Base-by-base conservation (phyloP, 148 eudicot genomes). In the Vaccinium macrocarpon region DNA sequence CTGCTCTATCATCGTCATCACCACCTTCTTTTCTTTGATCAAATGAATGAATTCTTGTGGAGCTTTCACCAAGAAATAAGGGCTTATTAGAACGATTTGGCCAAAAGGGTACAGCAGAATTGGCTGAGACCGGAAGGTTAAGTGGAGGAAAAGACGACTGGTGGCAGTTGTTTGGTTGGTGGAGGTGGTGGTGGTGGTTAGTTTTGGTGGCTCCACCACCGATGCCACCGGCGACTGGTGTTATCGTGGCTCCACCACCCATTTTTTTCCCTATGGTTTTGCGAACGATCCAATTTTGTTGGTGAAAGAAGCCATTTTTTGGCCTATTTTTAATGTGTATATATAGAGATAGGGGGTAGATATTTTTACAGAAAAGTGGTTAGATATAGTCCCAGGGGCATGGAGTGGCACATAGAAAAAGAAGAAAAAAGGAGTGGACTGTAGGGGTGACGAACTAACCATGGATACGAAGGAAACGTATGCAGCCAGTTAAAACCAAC, bases 81-180 rank as follows among this genome's bases (percentile, higher is more conserved):
- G 49, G 19, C 27, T 32, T 38, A 13, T 2, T 32, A 16, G 71
- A 1, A 8, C 6, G 8, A 32, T 23, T 15, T 32, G 71, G 27
- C 50, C 15, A 18, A n/a, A 35, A 12, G 27, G 29, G 15, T 80
- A 5, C 25, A 55, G 50, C 32, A 18, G 70, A 56, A 62, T 64
- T 64, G 51, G 55, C 83, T 50, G 83, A 13, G 57, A 81, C 42
- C 66, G 83, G 83, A 48, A 66, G 83, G 59, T 81, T 68, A 3
- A 66, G 14, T 49, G 16, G 59, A 48, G 76, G 29, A 66, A 53
- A 81, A 25, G 76, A 61, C 3, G 52, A 15, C 1, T 66, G 15
- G 72, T 25, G 16, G 35, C 0, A 42, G 46, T 42, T 42, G 46
- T 5, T 42, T 42, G 46, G 35, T 1, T 66, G 6, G 35, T 11